Conservation (phyloP, 2,329 filamentous ascomycete genomes). For the Orbilia blumenaviensis region DNA sequence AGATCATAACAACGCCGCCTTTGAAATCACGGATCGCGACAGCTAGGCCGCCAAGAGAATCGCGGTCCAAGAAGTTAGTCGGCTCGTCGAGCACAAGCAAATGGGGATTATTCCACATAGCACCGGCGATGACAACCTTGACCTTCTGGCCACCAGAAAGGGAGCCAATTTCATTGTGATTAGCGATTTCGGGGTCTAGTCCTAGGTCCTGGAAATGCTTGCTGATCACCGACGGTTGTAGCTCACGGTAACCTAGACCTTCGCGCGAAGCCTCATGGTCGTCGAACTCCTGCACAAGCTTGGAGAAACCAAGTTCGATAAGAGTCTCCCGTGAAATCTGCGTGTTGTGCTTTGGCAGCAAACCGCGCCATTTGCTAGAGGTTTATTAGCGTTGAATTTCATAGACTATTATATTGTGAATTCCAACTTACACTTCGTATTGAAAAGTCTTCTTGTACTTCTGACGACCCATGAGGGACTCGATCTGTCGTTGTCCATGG, state of each 20-base stretch:
- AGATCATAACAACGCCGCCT: slow-evolving; percentile 98
- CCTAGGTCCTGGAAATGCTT: slow-evolving; percentile 99
- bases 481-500: slow-evolving; percentile 77
- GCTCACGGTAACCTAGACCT: slow-evolving; percentile 91
- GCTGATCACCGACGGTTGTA: slow-evolving; percentile 91
- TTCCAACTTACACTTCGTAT: slow-evolving; percentile 74
- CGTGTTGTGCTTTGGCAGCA: slow-evolving; percentile 91
- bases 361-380: slow-evolving; percentile 75
- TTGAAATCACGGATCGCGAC: slow-evolving; percentile 98
- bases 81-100: slow-evolving; percentile 96
- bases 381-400: too few relatives aligned
- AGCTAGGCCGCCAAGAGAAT: slow-evolving; percentile 95
- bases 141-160: slow-evolving; percentile 98
- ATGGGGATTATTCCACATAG: slow-evolving; percentile 99
- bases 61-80: slow-evolving; percentile 98
- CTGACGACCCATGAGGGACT: slow-evolving; percentile 91
- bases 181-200: slow-evolving; percentile 95
- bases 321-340: slow-evolving; percentile 94
- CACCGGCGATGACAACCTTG: slow-evolving; percentile 95
- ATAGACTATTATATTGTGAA: too few relatives aligned
- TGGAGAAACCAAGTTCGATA: slow-evolving; percentile 83
- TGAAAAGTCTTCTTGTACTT: slow-evolving; percentile 99
- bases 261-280: slow-evolving; percentile 99
- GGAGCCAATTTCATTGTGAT: slow-evolving; percentile 97
- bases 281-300: slow-evolving; percentile 96